Evolutionary conservation across 2,329 filamentous ascomycete species (phyloP), one percentile per base, ranked within the genome.

Genomic region (Capronia americana): DNA sequence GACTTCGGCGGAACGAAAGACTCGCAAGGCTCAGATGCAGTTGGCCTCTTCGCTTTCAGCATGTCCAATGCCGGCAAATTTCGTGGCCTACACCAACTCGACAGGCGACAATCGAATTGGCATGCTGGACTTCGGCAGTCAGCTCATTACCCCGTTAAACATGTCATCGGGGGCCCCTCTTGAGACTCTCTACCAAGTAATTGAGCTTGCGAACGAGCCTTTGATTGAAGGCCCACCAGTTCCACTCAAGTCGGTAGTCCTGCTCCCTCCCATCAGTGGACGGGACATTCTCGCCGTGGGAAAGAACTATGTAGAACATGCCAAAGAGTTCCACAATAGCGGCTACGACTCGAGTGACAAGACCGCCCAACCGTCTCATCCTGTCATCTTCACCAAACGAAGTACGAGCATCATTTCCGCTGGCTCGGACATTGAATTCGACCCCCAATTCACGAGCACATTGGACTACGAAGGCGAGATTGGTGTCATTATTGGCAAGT

Each of bases 401-500:
- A 38, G 38, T 3, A 85, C 84, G 0, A 84, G 82, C 1, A 85
- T 86, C 63, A 81, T 86, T 34, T 82, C 81, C 0, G n/a, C 56
- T 64, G 80, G 78, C 0, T 80, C 85, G 0, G 77, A 79, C 0
- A 82, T 87, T 12, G 76, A 78, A 1, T 78, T 78, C 1, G 82
- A 85, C 70, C 70, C 75, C 0, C 76, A 76, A 0, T 86, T 86
- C 67, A 85, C 84, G 0, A 63, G 79, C 5, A 84, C 79, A 0
- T 69, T 82, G 0, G 85, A 87, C 69, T 87, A 86, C 63, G 85
- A 87, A 65, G 85, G 85, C 17, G 85, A 87, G 67, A 79, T 87
- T 56, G 84, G 83, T 0, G 82, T 87, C 2, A 84, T 87, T 23
- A 76, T 87, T n/a, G 84, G 85, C 2, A 84, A 82, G 62, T 28